These are phyloP conservation scores for Ilex asprella DNA, from an alignment of 257 asterid genomes.

Conservation along the genomic window DNA sequence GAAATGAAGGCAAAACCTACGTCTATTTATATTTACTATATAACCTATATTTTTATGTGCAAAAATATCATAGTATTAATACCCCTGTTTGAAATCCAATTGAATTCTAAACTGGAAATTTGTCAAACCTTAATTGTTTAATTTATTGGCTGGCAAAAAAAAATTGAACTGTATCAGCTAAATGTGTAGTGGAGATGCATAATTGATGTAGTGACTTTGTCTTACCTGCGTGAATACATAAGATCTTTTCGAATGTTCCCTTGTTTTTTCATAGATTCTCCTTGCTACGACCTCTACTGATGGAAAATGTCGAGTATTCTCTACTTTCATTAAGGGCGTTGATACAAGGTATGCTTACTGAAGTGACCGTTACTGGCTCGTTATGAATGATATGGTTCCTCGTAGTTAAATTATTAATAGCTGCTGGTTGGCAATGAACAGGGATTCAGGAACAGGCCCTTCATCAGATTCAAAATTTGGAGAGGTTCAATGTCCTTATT, in stretches of 20 bases:
- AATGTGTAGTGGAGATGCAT: neutral
- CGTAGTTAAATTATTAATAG: slow-evolving; percentile 7
- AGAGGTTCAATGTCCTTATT: slow-evolving; percentile 51
- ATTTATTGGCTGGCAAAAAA: no score
- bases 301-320: slow-evolving; percentile 94
- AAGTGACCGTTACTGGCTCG: slow-evolving; percentile 9
- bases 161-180: no score
- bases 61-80: no score
- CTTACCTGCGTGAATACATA: neutral
- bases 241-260: neutral
- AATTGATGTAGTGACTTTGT: no score
- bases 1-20: no score
- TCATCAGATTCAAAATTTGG: slow-evolving; percentile 79
- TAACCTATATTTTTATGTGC: no score
- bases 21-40: no score
- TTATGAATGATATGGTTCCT: slow-evolving; percentile 11
- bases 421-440: slow-evolving; percentile 32
- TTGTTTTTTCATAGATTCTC: slow-evolving; percentile 37
- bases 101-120: no score
- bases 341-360: slow-evolving; percentile 61
- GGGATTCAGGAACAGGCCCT: slow-evolving; percentile 47
- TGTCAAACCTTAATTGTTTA: no score
- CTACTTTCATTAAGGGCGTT: slow-evolving; percentile 97
- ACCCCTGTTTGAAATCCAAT: no score
- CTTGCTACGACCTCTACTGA: slow-evolving; percentile 98